Base-by-base conservation (phyloP, 148 eudicot species). In the Polygonum aviculare region DNA sequence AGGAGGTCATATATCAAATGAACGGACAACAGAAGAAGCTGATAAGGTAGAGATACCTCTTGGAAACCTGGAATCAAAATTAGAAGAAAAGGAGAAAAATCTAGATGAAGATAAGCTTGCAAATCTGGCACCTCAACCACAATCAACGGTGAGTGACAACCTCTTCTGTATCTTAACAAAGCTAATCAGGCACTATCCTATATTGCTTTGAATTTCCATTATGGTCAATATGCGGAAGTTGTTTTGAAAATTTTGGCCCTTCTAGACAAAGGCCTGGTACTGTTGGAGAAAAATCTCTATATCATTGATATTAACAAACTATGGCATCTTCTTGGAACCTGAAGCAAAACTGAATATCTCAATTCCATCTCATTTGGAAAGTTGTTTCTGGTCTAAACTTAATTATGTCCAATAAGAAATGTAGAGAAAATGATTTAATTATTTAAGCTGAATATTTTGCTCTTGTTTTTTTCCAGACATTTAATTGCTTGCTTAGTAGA, bases 61-160 rank as follows among this genome's bases (percentile, higher is more conserved):
- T 67, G 85, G 81, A 76, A 82, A 71, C 77, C 83, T 76, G 15
- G 81, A 79, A 65, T 69, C 69, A 38, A 69, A 85, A 22, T 38
- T 39, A 73, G 79, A 76, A 39, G 79, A 59, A 63, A 83, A 81
- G 51, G 85, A 77, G 52, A 82, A 80, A 63, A 81, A 73, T 75
- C 52, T 70, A 18, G 81, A 85, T 48, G 76, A 69, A 76, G 77
- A 79, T 62, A 76, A 72, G 75, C 74, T 40, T 74, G 83, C 82
- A 74, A 79, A 84, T 84, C 70, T 86, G 80, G 80, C 81, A 35
- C 87, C 89, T 80, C 81, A 75, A 75, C 77, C 72, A 15, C 79
- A 85, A 33, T 76, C 87, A 71, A 76, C 82, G 79, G 95, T 88
- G 79, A 90, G 95, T 85, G 62, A 73, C 8, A 7, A 7, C 4